Base-by-base conservation (phyloP, 441 rosid genomes). In the Biscutella laevigata region DNA sequence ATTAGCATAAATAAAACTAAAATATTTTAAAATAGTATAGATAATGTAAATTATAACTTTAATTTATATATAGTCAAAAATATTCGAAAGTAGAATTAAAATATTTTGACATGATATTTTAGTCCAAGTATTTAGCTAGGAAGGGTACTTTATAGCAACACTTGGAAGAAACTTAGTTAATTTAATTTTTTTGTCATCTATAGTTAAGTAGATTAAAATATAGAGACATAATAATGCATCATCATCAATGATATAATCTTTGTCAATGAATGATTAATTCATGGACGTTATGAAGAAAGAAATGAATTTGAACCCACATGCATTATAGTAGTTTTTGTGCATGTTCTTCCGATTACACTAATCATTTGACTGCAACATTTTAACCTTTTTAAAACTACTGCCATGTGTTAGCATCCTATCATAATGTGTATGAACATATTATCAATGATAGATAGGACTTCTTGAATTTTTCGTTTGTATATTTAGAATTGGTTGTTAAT, bases 281-380 rank as follows among this genome's bases (percentile, higher is more conserved):
- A 0, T 55, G 38, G 68, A 55, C 57, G 62, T 64, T 32, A 63
- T 10, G 45, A 38, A 15, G n/a, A 34, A 53, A 62, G 54, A 62
- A 62, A 53, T 0, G n/a, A n/a, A 62, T 62, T 62, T 53, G 61
- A 53, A 27, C 26, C 28, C 61, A 62, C 61, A 53, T 62, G 66
- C 43, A 41, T 13, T 2, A 32, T 32, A 14, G 12, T 16, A 51
- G 1, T 44, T 16, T 25, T 41, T 40, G 33, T 28, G 47, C 60
- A 53, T 62, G 53, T 57, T 57, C 69, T 50, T 50, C 64, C 64
- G 41, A 25, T 27, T 41, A 25, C 32, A 19, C 4, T 5, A 47
- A 41, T 34, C 46, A 64, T 64, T 34, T 34, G 58, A 64, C 45
- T 6, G 19, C 52, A 11, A 48, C 19, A 44, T 53, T 62, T 45